Evolutionary conservation across 2,329 filamentous ascomycete species (phyloP).

Genomic region (Penicillium sumatraense): DNA sequence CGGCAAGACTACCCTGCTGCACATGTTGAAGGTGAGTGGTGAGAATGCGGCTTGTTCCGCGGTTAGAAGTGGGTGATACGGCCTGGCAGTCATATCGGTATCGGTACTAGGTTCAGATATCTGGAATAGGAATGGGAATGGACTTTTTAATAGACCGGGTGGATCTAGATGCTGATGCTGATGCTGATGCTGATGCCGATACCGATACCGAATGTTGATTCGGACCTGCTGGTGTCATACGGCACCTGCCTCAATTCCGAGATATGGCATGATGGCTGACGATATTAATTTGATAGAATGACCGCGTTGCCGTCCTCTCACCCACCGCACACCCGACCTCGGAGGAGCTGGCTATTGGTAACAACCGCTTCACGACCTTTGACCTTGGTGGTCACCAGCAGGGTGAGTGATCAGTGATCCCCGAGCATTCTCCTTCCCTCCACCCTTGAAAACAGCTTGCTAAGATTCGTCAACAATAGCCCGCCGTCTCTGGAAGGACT

Average conservation of each 20-base stretch:
- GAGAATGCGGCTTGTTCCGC: background rate
- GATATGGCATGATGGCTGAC: slow-evolving; percentile 12
- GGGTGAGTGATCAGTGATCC: slow-evolving; percentile 55
- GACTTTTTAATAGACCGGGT: slow-evolving; percentile 1
- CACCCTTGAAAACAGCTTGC: background rate
- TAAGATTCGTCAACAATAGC: slow-evolving; percentile 54
- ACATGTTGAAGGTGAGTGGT: slow-evolving; percentile 85
- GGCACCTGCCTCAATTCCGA: background rate
- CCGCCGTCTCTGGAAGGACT: slow-evolving; percentile 93
- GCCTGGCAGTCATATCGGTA: background rate
- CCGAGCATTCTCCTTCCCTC: background rate
- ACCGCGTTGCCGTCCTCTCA: slow-evolving; percentile 87
- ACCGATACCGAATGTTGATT: background rate
- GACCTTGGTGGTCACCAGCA: slow-evolving; percentile 93
- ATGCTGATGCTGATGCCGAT: background rate
- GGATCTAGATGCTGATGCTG: background rate
- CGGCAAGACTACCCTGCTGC: slow-evolving; percentile 89
- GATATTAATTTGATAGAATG: slow-evolving; percentile 65
- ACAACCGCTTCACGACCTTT: slow-evolving; percentile 93
- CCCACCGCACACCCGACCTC: slow-evolving; percentile 91
- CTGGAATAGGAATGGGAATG: background rate
- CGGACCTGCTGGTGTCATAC: background rate
- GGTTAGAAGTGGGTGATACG: slow-evolving; percentile 3
- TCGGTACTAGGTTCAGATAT: background rate
- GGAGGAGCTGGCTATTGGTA: slow-evolving; percentile 90